Base-by-base conservation (phyloP, 306 rosid genomes). In the Rosa multiflora region DNA sequence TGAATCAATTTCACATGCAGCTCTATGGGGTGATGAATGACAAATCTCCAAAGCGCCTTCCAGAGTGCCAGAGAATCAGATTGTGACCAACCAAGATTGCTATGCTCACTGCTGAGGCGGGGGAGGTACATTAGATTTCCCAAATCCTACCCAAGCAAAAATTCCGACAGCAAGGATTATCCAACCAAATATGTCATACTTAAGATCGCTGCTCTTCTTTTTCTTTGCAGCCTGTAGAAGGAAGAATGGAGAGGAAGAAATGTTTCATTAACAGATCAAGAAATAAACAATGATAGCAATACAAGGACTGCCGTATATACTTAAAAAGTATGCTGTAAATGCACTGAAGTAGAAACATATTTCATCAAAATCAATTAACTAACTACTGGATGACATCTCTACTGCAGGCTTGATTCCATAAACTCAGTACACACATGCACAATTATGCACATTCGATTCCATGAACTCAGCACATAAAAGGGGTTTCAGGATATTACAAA, bases 121-220 rank as follows among this genome's bases (percentile, higher is more conserved):
- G 2, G 90, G 84, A 37, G 92, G 89, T 74, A 83, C 17, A 63
- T 88, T 82, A 29, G 92, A 87, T 79, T 85, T 94, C 5, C 87
- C 88, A 75, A 85, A 83, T 77, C 88, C 90, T 39, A 89, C 82
- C 97, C 92, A 91, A 10, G 90, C 86, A 70, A 84, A 88, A 67
- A 91, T 79, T 67, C 94, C 88, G 35, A 83, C 87, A 9, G 90
- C 97, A 80, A 91, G 90, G 78, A 91, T 91, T 72, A 89, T 26
- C 98, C 98, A 94, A 68, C 97, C 97, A 67, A 80, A 81, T 47
- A 91, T 39, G 85, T 94, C 97, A 80, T 91, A 90, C 78, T 76
- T 89, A 29, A 88, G 82, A 74, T 91, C 96, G 56, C 72, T 80
- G 82, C 83, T 91, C 85, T 80, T 83, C 84, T 83, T 88, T 75